These are phyloP conservation scores for Gentiana straminea DNA, from an alignment of 257 asterid species.

Conservation along the genomic window DNA sequence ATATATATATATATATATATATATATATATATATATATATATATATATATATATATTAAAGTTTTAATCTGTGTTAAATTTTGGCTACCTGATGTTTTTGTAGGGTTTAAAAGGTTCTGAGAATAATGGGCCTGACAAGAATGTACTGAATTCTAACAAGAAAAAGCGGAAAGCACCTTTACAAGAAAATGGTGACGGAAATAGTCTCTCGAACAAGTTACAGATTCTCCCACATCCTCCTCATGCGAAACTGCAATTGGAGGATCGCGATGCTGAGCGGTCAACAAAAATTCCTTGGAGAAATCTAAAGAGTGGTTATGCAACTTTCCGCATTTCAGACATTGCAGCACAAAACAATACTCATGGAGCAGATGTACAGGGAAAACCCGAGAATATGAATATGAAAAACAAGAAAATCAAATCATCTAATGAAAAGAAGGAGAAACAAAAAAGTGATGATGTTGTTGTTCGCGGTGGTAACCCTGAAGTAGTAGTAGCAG, in stretches of 20 bases:
- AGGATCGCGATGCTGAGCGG: constrained; percentile 13
- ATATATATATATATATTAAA: no score
- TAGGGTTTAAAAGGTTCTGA: no score
- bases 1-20: no score
- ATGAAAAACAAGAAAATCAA: constrained; percentile 11
- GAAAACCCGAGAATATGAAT: constrained; percentile 16
- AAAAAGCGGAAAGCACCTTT: constrained; percentile 40
- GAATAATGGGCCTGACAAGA: no score
- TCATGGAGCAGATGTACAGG: constrained; percentile 21
- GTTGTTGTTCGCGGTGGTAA: constrained; percentile 20
- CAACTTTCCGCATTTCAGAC: constrained; percentile 39
- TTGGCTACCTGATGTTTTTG: no score
- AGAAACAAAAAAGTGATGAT: constrained; percentile 15
- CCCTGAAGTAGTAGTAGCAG: constrained; percentile 17
- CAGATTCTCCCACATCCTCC: no score
- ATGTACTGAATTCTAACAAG: no score
- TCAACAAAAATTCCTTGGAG: constrained; percentile 38
- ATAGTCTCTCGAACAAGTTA: no score
- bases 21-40: no score
- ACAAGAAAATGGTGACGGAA: constrained; percentile 14
- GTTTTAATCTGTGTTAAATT: no score
- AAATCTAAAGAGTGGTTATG: constrained; percentile 25
- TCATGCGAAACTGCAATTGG: constrained; percentile 13
- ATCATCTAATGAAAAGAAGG: constrained; percentile 12
- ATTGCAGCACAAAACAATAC: constrained; percentile 17